Conservation (phyloP, 75 land plant genomes). For the Pseudotsuga menziesii region DNA sequence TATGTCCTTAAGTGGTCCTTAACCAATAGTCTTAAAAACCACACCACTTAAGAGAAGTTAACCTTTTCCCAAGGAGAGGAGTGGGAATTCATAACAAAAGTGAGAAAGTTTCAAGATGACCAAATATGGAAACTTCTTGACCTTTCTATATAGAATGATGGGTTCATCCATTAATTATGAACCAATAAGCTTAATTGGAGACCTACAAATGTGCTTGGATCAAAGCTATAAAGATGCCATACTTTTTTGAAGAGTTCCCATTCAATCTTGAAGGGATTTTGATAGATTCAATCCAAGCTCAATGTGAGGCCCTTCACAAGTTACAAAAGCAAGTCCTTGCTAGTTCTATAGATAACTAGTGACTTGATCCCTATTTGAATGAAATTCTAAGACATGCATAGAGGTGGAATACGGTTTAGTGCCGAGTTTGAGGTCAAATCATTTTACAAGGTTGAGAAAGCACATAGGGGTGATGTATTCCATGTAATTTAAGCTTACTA, state of each 20-base stretch:
- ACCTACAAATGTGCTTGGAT: neutral
- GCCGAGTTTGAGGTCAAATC: constrained; percentile 76
- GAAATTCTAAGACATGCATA: constrained; percentile 67
- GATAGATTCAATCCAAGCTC: constrained; percentile 1
- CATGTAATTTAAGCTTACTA: neutral
- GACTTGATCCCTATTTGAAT: constrained; percentile 30
- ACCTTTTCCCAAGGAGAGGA: constrained; percentile 5
- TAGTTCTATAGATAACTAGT: constrained; percentile 7
- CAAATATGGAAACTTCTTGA: constrained; percentile 27
- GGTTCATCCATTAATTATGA: constrained; percentile 44
- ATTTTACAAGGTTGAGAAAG: constrained; percentile 78
- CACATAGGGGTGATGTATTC: constrained; percentile 84
- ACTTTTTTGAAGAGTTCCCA: constrained; percentile 29
- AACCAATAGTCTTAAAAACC: constrained; percentile 27
- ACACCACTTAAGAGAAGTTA: constrained; percentile 21
- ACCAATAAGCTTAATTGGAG: constrained; percentile 5
- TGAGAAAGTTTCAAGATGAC: constrained; percentile 19
- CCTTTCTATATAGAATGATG: constrained; percentile 37
- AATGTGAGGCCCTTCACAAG: neutral
- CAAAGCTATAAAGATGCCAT: neutral
- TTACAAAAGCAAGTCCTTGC: neutral
- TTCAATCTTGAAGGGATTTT: constrained; percentile 39
- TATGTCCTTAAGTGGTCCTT: constrained; percentile 41
- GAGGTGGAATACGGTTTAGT: constrained; percentile 52
- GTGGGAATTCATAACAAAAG: constrained; percentile 8